These are phyloP conservation scores for Backusella liffmaniae DNA, from an alignment of 192 early-diverging fungal genomes.

Conservation along the genomic window DNA sequence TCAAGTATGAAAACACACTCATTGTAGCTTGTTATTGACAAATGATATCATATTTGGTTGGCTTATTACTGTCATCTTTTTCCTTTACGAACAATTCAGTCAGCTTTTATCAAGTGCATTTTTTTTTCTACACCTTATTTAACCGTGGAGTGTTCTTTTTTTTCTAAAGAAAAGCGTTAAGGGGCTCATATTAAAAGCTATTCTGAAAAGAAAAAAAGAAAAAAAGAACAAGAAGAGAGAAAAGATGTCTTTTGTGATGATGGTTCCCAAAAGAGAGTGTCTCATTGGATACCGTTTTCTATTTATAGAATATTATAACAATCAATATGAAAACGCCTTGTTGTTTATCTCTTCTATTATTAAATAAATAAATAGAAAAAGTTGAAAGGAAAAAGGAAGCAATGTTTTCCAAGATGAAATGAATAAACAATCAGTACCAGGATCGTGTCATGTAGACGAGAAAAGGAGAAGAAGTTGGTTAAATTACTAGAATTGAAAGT, in stretches of 20 bases:
- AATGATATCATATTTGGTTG: not conserved
- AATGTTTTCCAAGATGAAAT: not conserved
- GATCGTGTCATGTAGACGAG: not conserved
- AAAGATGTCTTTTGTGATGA: not conserved
- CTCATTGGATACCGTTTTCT: not conserved
- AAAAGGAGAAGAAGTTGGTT: not conserved
- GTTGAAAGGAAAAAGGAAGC: not conserved
- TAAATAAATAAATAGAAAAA: not conserved
- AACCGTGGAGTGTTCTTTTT: not conserved
- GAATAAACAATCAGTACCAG: not conserved
- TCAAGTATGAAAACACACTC: not conserved
- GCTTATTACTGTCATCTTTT: not conserved
- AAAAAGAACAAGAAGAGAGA: not conserved
- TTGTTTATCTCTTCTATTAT: too few relatives aligned
- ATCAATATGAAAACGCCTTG: not conserved
- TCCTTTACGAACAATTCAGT: not conserved
- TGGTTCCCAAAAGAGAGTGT: not conserved
- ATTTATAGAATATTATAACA: not conserved
- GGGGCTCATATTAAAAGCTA: not conserved
- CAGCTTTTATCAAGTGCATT: not conserved
- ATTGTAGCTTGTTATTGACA: not conserved
- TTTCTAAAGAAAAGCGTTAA: not conserved
- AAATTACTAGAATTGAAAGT: not conserved
- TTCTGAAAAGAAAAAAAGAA: conserved; percentile 8
- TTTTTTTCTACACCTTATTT: not conserved